These are phyloP conservation scores for Retiboletus flavoniger DNA, from an alignment of 1,284 basidiomycete genomes.

Conservation along the genomic window DNA sequence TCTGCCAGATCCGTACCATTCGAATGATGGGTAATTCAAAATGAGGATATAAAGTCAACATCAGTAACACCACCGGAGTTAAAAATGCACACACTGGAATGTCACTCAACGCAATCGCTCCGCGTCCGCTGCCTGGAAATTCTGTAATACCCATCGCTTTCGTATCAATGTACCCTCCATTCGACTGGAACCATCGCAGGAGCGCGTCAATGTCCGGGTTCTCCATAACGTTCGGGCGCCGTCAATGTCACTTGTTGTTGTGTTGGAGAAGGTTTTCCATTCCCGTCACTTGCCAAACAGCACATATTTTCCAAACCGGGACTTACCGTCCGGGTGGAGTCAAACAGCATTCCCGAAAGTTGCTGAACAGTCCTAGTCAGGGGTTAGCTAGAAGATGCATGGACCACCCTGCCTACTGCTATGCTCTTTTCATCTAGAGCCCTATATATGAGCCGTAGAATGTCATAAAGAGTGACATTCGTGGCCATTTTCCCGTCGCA, in stretches of 20 bases:
- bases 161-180: conserved; percentile 45
- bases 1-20: conserved; percentile 39
- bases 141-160: conserved; percentile 46
- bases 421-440: too few species aligned
- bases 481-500: too few species aligned
- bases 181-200: conserved; percentile 42
- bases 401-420: too few species aligned
- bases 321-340: not conserved
- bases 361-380: not conserved
- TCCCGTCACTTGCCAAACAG: conserved; percentile 4
- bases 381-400: not conserved
- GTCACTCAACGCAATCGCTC: conserved; percentile 67
- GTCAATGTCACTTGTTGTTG: not conserved
- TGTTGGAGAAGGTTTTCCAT: not conserved
- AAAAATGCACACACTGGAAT: conserved; percentile 55
- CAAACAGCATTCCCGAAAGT: not conserved
- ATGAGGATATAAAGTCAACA: not conserved
- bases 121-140: conserved; percentile 63
- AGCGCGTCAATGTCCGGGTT: conserved; percentile 31
- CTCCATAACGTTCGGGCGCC: not conserved
- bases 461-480: too few species aligned
- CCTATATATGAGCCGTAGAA: too few species aligned
- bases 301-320: not conserved
- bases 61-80: not conserved
- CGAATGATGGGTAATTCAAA: not conserved